phyloP scores from a whole-genome alignment of 306 rosid genomes.

The Lupinus albus region DNA sequence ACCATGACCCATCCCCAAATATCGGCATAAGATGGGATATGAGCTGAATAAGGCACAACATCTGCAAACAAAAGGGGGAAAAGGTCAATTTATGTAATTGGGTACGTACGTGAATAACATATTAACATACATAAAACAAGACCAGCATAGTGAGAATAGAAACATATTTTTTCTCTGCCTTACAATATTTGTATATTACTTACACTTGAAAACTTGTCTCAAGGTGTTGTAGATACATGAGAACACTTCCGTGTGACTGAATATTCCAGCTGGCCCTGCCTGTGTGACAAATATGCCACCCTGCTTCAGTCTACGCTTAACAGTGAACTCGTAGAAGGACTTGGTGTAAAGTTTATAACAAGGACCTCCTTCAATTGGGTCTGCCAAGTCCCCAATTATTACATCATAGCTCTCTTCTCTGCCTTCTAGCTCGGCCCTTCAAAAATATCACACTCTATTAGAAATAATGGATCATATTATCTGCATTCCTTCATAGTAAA shows the following conservation, averaged over 20 bases:
- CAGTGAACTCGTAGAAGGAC: slow-evolving; percentile 81
- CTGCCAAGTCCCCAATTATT: slow-evolving; percentile 90
- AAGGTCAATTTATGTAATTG: slow-evolving; percentile 28
- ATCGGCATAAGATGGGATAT: slow-evolving; percentile 94
- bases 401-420: slow-evolving; percentile 72
- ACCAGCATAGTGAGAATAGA: not conserved
- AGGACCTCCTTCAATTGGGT: slow-evolving; percentile 96
- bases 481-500: not conserved
- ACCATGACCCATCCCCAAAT: slow-evolving; percentile 99
- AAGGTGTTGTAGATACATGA: slow-evolving; percentile 92
- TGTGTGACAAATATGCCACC: slow-evolving; percentile 95
- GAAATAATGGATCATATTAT: not conserved
- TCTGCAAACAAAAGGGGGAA: slow-evolving; percentile 50
- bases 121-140: not conserved
- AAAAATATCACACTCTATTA: slow-evolving; percentile 28
- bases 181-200: slow-evolving; percentile 31
- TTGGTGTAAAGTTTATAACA: slow-evolving; percentile 95
- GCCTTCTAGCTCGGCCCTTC: slow-evolving; percentile 77
- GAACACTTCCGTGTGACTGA: slow-evolving; percentile 91
- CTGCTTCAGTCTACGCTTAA: slow-evolving; percentile 75
- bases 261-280: slow-evolving; percentile 99
- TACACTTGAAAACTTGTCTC: slow-evolving; percentile 89
- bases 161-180: not conserved
- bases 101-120: not conserved
- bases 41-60: slow-evolving; percentile 96